Base-by-base conservation (phyloP, 768 basidiomycete genomes). In the Kwoniella bestiolae region DNA sequence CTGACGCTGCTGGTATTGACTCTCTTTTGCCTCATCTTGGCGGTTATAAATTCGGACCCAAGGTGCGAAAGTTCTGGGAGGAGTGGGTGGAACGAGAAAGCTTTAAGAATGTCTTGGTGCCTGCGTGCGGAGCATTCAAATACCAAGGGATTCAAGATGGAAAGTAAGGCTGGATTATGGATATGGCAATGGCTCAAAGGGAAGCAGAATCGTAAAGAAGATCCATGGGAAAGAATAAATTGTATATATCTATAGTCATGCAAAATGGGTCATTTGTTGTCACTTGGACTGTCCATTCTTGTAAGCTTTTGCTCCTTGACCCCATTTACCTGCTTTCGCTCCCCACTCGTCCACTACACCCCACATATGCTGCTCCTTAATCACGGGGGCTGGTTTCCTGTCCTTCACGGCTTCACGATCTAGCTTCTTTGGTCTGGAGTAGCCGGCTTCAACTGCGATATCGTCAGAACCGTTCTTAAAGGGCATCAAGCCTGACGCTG, bases 51-150 rank as follows among this genome's bases (percentile, higher is more conserved):
- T 68, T 83, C 14, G 83, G 84, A 62, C 84, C 80, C 63, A 91
- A 88, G 79, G 60, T 92, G n/a, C 85, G 82, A 1, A 84, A 82
- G 32, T 91, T 91, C 78, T 94, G 91, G 90, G 87, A 89, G 67
- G 83, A 83, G 3, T 83, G 90, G 77, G 84, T 84, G 71, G 83
- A 85, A 72, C 80, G 91, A 66, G 78, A 82, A n/a, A 91, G 90
- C 81, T 91, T 89, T 87, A 85, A 87, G 81, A 85, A 84, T 70
- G 85, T 90, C 61, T 90, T 65, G n/a, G 72, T 71, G 2, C 70
- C 66, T 34, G 56, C 60, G 9, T 26, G 44, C 5, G 63, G 29
- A 2, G 62, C 32, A 2, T 68, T 68, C 38, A 51, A 23, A n/a
- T 29, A 61, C 26, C 29, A 21, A 9, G 35, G 51, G 1, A 38